A percentile compares a stretch with the other conserved stretches of the same genome.
phyloP scores from a whole-genome alignment of 345 rosid genomes.

The Heritiera littoralis region DNA sequence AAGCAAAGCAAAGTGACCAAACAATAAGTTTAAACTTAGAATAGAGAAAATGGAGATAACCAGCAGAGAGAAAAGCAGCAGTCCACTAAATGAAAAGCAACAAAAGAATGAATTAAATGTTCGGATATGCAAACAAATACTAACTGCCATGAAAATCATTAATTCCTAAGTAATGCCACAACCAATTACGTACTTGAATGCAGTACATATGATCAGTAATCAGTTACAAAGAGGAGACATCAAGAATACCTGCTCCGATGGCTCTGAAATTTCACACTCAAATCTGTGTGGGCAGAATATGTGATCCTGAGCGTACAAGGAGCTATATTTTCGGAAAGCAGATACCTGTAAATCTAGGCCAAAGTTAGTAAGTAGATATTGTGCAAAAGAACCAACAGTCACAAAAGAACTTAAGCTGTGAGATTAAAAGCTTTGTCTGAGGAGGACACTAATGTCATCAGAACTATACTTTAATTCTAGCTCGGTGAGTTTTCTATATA shows the following conservation, averaged over 20 bases:
- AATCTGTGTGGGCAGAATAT: constrained; percentile 96
- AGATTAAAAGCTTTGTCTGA: neutral
- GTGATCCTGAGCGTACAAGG: constrained; percentile 88
- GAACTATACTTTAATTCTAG: constrained; percentile 5
- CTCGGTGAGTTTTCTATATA: constrained; percentile 8
- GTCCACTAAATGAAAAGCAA: neutral
- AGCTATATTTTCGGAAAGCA: constrained; percentile 72
- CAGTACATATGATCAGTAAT: neutral
- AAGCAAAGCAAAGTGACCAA: neutral
- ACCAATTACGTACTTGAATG: neutral
- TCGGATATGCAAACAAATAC: neutral
- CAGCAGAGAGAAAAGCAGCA: constrained; percentile 6
- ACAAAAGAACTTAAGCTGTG: neutral
- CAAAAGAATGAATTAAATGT: neutral
- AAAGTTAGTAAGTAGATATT: constrained; percentile 21
- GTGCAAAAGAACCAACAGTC: neutral
- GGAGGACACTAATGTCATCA: constrained; percentile 9
- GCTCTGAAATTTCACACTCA: constrained; percentile 97
- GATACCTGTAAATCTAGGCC: constrained; percentile 56
- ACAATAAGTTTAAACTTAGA: neutral
- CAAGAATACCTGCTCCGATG: constrained; percentile 86
- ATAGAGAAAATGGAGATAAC: constrained; percentile 4
- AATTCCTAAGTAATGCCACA: neutral
- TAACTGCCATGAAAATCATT: neutral
- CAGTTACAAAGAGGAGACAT: neutral